Evolutionary conservation across 208 protist species (phyloP).

Genomic region (Acanthamoeba sp.): DNA sequence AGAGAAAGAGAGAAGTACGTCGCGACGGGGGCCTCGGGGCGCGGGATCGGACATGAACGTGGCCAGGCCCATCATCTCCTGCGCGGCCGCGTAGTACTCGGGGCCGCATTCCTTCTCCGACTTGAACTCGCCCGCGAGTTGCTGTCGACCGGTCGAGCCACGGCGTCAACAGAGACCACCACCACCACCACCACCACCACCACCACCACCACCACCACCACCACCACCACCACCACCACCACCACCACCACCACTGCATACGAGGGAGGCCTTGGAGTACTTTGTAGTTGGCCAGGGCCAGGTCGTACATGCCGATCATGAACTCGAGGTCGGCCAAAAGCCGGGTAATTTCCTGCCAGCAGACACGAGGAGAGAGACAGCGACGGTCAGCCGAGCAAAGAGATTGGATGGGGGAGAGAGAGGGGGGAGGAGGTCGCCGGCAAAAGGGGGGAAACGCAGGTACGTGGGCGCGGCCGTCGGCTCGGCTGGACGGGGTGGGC

Average conservation of each 20-base stretch:
- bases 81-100: conserved; percentile 4
- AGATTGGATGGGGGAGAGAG: not conserved
- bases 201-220: no score
- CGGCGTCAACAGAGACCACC: no score
- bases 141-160: not conserved
- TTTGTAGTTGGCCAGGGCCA: conserved; percentile 45
- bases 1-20: not conserved
- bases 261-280: no score
- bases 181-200: no score
- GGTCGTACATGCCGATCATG: conserved; percentile 59
- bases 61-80: conserved; percentile 42
- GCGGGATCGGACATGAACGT: conserved; percentile 17
- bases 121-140: conserved; percentile 50
- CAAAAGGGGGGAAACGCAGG: not conserved
- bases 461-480: conserved; percentile 12
- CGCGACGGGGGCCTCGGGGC: not conserved
- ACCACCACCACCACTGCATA: no score
- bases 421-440: not conserved
- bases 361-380: not conserved
- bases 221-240: no score
- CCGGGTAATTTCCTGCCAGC: not conserved
- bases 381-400: not conserved
- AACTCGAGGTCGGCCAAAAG: conserved; percentile 37
- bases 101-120: conserved; percentile 26
- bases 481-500: not conserved